Conservation (phyloP, 139 green algal genomes). For the Volvox reticuliferus region DNA sequence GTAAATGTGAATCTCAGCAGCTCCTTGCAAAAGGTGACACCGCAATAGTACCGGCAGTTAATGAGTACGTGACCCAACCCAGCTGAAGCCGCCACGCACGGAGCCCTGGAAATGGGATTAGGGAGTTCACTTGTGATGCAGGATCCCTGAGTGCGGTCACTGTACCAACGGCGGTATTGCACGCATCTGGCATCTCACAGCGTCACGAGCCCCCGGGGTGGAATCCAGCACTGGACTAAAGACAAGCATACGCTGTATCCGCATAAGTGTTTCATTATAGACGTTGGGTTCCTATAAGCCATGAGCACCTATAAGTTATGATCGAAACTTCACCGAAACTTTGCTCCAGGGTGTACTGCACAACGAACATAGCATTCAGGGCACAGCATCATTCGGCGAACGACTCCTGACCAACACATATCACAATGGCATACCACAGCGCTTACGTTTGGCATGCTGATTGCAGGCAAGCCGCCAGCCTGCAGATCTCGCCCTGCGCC, state of each 20-base stretch:
- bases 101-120: no score
- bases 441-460: conserved; percentile 34
- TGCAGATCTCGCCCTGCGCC: conserved; percentile 39
- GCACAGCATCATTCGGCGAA: neutral
- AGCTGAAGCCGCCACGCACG: no score
- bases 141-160: no score
- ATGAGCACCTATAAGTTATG: conserved; percentile 39
- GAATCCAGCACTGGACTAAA: conserved; percentile 28
- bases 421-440: neutral
- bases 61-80: no score
- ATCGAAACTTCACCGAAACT: conserved; percentile 10
- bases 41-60: no score
- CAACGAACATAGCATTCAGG: neutral
- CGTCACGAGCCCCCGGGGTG: conserved; percentile 25
- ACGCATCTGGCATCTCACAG: neutral
- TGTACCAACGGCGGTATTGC: no score
- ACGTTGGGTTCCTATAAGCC: conserved; percentile 18
- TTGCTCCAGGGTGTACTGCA: conserved; percentile 17
- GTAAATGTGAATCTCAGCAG: no score
- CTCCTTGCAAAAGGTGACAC: no score
- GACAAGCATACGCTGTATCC: conserved; percentile 38
- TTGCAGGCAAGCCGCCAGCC: conserved; percentile 29
- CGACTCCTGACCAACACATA: neutral
- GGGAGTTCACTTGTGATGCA: no score
- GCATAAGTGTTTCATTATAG: conserved; percentile 33